phyloP scores from a whole-genome alignment of 257 asterid species.

The Solanum tacnaense region DNA sequence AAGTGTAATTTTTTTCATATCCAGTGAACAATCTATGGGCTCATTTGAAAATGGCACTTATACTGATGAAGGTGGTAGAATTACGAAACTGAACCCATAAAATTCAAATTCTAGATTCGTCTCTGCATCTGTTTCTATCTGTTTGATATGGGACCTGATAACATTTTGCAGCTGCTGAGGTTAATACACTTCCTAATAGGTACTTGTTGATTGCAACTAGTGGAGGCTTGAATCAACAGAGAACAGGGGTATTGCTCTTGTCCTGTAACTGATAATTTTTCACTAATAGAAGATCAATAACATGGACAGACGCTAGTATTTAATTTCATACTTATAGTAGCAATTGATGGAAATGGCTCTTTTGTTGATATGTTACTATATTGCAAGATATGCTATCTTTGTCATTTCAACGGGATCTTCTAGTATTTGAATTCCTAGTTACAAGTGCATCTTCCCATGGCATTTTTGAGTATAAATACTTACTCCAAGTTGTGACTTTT shows the following conservation, averaged over 20 bases:
- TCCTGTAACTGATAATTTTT: background rate
- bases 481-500: background rate
- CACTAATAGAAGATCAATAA: background rate
- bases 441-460: background rate
- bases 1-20: background rate
- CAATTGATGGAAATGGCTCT: background rate
- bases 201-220: constrained; percentile 67
- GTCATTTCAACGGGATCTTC: background rate
- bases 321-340: background rate
- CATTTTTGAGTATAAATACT: background rate
- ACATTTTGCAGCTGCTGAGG: constrained; percentile 31
- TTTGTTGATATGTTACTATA: background rate
- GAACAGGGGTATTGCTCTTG: constrained; percentile 56
- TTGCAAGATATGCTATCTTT: background rate
- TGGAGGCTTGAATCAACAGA: constrained; percentile 83
- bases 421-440: background rate
- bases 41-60: background rate
- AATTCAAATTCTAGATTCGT: background rate
- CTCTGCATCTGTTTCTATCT: background rate
- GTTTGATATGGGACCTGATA: background rate
- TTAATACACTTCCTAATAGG: constrained; percentile 25
- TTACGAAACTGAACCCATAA: background rate
- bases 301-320: background rate
- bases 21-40: background rate
- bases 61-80: background rate